A percentile compares a stretch with the other conserved stretches of the same genome.
phyloP scores from a whole-genome alignment of 1,139 yeast genomes.

The Taphrina betulina region DNA sequence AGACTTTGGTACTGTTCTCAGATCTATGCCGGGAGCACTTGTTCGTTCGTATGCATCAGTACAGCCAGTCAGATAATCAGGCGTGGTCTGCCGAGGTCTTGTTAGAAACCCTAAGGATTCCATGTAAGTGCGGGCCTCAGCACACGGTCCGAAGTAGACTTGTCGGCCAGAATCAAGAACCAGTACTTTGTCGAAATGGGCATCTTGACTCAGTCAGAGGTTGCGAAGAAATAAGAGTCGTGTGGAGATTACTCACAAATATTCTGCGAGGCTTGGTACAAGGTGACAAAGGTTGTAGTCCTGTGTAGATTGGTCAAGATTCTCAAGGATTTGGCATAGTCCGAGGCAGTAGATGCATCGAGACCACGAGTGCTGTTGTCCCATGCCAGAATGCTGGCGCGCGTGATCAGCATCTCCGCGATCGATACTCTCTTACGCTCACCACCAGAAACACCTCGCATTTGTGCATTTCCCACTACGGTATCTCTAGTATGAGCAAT shows the following conservation, averaged over 20 bases:
- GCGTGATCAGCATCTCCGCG: conserved; percentile 59
- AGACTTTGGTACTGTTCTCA: conserved; percentile 68
- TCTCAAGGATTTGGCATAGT: conserved; percentile 67
- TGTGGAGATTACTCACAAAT: conserved; percentile 57
- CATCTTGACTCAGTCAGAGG: too few relatives aligned
- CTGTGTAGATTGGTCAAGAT: conserved; percentile 57
- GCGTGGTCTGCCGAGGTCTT: conserved; percentile 73
- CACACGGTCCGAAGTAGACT: conserved; percentile 66
- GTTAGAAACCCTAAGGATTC: conserved; percentile 66
- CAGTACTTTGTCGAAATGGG: conserved; percentile 70
- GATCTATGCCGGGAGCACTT: conserved; percentile 47
- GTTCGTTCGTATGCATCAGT: conserved; percentile 15
- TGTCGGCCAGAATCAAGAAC: conserved; percentile 75
- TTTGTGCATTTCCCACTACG: conserved; percentile 65
- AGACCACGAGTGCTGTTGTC: conserved; percentile 75
- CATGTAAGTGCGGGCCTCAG: conserved; percentile 60
- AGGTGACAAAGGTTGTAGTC: conserved; percentile 67
- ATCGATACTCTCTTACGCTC: conserved; percentile 79
- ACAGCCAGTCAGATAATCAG: conserved; percentile 64
- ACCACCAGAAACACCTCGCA: conserved; percentile 81
- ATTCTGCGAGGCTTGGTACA: conserved; percentile 74
- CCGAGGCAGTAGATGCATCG: conserved; percentile 59
- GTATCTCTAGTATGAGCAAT: conserved; percentile 64
- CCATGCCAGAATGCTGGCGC: conserved; percentile 66
- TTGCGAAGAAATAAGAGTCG: too few relatives aligned